Evolutionary conservation across 805 yeast species (phyloP).

Genomic region (Candida pseudoglaebosa): DNA sequence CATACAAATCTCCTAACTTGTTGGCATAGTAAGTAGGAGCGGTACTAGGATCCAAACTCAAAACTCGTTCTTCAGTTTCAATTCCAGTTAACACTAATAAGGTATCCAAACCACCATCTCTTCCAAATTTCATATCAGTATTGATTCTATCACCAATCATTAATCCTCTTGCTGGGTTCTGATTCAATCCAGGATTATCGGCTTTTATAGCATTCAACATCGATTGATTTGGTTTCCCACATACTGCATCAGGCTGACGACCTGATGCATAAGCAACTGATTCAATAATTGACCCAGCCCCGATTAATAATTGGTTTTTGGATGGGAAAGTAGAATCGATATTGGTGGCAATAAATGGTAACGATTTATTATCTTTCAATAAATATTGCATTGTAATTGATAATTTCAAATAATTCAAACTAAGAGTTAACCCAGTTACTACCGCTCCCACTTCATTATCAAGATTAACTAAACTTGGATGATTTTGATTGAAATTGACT

Average conservation of each 20-base stretch:
- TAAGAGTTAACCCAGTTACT: constrained; percentile 78
- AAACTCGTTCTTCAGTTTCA: constrained; percentile 66
- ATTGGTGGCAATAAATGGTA: constrained; percentile 87
- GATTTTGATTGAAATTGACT: constrained; percentile 52
- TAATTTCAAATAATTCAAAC: constrained; percentile 75
- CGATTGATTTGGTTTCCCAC: constrained; percentile 88
- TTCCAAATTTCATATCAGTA: constrained; percentile 92
- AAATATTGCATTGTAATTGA: constrained; percentile 82
- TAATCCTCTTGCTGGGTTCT: constrained; percentile 59
- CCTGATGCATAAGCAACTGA: constrained; percentile 71
- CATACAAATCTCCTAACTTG: constrained; percentile 74
- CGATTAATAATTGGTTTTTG: constrained; percentile 81
- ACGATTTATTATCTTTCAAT: constrained; percentile 47
- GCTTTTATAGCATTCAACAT: constrained; percentile 89
- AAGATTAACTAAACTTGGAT: constrained; percentile 49
- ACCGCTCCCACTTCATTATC: constrained; percentile 84
- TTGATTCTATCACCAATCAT: constrained; percentile 96
- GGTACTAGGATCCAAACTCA: constrained; percentile 30
- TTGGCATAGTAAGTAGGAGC: constrained; percentile 67
- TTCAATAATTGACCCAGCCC: constrained; percentile 90
- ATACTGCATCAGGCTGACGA: constrained; percentile 73
- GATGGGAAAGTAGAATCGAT: constrained; percentile 93
- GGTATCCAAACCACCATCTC: constrained; percentile 82
- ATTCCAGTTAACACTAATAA: constrained; percentile 88
- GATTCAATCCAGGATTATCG: constrained; percentile 42